Base-by-base conservation (phyloP, 2,329 filamentous ascomycete species). In the Triangularia verruculosa region DNA sequence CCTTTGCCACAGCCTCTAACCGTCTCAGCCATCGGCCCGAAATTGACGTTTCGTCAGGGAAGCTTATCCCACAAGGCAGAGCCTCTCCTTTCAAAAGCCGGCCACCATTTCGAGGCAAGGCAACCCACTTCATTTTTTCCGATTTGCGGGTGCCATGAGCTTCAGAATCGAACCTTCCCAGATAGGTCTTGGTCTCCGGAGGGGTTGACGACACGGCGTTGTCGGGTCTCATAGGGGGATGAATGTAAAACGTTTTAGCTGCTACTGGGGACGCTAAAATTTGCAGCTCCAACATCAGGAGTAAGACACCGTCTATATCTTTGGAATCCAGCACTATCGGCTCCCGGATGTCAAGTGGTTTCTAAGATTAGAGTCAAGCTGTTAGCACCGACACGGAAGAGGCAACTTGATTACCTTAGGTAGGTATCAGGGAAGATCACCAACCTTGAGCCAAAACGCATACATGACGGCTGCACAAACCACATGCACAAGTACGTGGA, bases 401-500 rank as follows among this genome's bases (percentile, higher is more conserved):
- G 12, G 39, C 39, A n/a, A 47, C 13, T 13, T 4, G n/a, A n/a
- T n/a, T n/a, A n/a, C n/a, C n/a, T n/a, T n/a, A 24, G 2, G 3
- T 24, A 24, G 6, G 6, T n/a, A 24, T 53, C 9, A 25, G 17
- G 24, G 7, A 24, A 8, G 3, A 11, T 53, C 17, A 24, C 20
- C 17, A 24, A 64, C 59, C 54, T 64, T 58, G 32, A 58, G 17
- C 63, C 63, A 64, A 15, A 59, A 54, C 3, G 25, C 43, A 43
- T 59, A 61, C 53, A 64, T 59, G 8, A 28, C 7, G 8, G 52
- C 20, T 9, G 63, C 63, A 55, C 72, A 76, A 1, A 69, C 25
- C 0, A 74, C 71, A 65, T 76, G 74, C 0, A 69, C 68, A 15
- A 74, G 25, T 0, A 72, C 73, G 56, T 74, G 71, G 1, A 78